These are phyloP conservation scores for Mycena floridula DNA, from an alignment of 768 basidiomycete species.

Conservation along the genomic window DNA sequence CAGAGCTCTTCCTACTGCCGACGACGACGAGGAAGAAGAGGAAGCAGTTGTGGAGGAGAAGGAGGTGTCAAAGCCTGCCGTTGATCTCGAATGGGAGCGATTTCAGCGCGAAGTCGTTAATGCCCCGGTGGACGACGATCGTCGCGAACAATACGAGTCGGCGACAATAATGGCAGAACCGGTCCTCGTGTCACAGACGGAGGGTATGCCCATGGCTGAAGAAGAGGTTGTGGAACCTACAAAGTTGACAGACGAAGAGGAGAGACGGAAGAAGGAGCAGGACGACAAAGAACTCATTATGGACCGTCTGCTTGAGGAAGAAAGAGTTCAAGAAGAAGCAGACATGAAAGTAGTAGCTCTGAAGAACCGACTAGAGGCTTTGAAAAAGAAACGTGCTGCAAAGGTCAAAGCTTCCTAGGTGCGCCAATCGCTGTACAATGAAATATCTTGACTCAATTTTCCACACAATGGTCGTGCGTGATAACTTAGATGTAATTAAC, in stretches of 20 bases:
- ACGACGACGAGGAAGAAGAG: conserved; percentile 31
- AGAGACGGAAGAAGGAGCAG: conserved; percentile 45
- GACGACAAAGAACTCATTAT: conserved; percentile 82
- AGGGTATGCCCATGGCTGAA: conserved; percentile 40
- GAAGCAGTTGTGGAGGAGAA: conserved; percentile 8
- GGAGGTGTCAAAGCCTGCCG: conserved; percentile 13
- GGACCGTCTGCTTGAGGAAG: conserved; percentile 81
- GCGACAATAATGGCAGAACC: conserved; percentile 74
- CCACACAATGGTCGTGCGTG: too few relatives aligned
- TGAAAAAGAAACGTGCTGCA: conserved; percentile 41
- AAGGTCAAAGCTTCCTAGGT: too few relatives aligned
- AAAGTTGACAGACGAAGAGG: conserved; percentile 38
- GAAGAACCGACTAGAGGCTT: conserved; percentile 58
- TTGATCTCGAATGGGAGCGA: conserved; percentile 69
- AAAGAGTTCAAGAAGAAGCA: conserved; percentile 82
- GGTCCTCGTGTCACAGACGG: conserved; percentile 39
- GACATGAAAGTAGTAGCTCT: conserved; percentile 66
- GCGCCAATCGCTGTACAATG: too few relatives aligned
- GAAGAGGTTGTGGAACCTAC: conserved; percentile 19
- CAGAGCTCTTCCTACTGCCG: conserved; percentile 39
- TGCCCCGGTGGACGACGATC: conserved; percentile 28
- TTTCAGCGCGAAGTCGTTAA: conserved; percentile 65
- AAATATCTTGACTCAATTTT: too few relatives aligned
- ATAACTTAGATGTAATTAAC: too few relatives aligned
- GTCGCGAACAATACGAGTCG: conserved; percentile 49